Base-by-base conservation (phyloP, 1,284 basidiomycete genomes). In the Xerocomus cyaneibrunnescens region DNA sequence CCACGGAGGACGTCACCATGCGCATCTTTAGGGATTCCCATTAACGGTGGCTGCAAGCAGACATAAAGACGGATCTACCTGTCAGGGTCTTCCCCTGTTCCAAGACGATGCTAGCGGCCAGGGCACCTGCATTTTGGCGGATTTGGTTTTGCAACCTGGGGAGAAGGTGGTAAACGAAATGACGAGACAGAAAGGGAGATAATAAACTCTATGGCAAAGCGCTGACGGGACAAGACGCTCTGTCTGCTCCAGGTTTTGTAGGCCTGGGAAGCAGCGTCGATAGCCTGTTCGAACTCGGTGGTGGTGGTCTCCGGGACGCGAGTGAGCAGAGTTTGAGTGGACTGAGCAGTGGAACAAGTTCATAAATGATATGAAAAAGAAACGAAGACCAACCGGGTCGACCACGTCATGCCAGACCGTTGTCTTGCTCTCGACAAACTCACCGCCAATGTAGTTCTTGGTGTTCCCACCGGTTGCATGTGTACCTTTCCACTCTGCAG, bases 1-100 rank as follows among this genome's bases (percentile, higher is more conserved):
- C 95, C 95, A 38, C 96, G 89, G 12, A 94, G 82, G 35, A 99
- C 83, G 69, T 99, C 96, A 1, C 95, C 95, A 58, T 93, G 92
- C 1, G 95, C 95, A 74, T 98, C 95, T 81, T 70, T 23, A 47
- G 9, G 23, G 23, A 37, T 28, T 21, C 46, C 52, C n/a, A 39
- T 56, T 23, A 47, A 44, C 14, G 35, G 10, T 45, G 39, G 23
- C 7, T 17, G 22, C 16, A 39, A 32, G 30, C 19, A 46, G n/a
- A 21, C 22, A 45, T 30, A n/a, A 19, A 46, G 17, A 28, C n/a
- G 41, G n/a, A 52, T 69, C 23, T 61, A 87, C 89, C 88, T 55
- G 83, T 81, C 46, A 88, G 74, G 1, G 93, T 95, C 72, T 96
- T 96, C 38, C 93, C 93, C 71, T 96, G 94, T 70, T 96, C 94